Percentiles rank a stretch among this genome's conserved stretches.
These are phyloP conservation scores for Calonectria pseudoreteaudii DNA, from an alignment of 2,329 filamentous ascomycete genomes.

Conservation along the genomic window DNA sequence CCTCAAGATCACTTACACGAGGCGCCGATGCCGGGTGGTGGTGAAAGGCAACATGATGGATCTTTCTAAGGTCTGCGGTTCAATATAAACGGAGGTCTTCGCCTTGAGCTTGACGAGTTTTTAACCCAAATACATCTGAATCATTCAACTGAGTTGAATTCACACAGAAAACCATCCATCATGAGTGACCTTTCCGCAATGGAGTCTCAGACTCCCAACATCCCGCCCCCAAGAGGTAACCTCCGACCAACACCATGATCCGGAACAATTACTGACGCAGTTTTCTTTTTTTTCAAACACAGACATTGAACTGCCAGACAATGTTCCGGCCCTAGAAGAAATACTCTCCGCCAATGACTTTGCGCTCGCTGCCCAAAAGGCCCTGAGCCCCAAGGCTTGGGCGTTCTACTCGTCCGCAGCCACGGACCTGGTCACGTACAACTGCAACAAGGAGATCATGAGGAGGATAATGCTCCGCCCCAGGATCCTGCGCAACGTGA, in stretches of 20 bases:
- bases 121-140: neutral
- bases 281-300: neutral
- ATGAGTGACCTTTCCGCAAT: conserved; percentile 44
- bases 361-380: conserved; percentile 64
- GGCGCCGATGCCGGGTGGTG: conserved; percentile 23
- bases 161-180: neutral
- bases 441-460: conserved; percentile 66
- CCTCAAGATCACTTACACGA: conserved; percentile 11
- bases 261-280: neutral
- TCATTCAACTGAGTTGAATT: neutral
- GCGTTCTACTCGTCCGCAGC: conserved; percentile 77
- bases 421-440: conserved; percentile 69
- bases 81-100: conserved; percentile 7
- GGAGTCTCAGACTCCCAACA: conserved; percentile 42
- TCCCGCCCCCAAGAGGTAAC: conserved; percentile 39
- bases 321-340: conserved; percentile 33
- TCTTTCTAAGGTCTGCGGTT: neutral
- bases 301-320: conserved; percentile 31
- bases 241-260: neutral
- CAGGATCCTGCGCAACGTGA: conserved; percentile 68
- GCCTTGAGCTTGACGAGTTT: neutral
- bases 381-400: conserved; percentile 73
- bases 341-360: conserved; percentile 64
- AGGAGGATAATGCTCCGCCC: conserved; percentile 69
- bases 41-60: neutral